These are phyloP conservation scores for Verruconis gallopava DNA, from an alignment of 2,329 filamentous ascomycete species.

Conservation along the genomic window DNA sequence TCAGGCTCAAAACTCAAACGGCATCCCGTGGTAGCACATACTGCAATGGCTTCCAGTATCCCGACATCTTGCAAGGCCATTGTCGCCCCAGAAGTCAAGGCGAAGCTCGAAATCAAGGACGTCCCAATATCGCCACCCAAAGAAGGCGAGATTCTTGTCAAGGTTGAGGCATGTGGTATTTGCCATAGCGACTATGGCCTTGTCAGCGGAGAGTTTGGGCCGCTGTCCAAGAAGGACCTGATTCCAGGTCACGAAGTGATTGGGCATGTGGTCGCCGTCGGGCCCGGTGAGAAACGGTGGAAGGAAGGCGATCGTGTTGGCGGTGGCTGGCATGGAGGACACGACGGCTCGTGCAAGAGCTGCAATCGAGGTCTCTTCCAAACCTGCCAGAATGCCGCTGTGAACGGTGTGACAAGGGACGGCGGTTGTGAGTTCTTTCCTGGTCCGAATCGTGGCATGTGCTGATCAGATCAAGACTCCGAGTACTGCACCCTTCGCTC, in stretches of 20 bases:
- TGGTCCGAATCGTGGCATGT: neutral
- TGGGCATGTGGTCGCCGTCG: slow-evolving; percentile 51
- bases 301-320: slow-evolving; percentile 55
- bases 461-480: slow-evolving; percentile 26
- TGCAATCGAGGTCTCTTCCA: slow-evolving; percentile 55
- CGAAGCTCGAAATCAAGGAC: slow-evolving; percentile 45
- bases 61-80: slow-evolving; percentile 57
- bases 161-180: slow-evolving; percentile 58
- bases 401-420: slow-evolving; percentile 54
- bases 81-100: slow-evolving; percentile 41
- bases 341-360: slow-evolving; percentile 46
- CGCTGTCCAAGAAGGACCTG: slow-evolving; percentile 40
- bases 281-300: slow-evolving; percentile 44
- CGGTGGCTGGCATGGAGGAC: slow-evolving; percentile 55
- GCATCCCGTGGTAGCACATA: too few species aligned
- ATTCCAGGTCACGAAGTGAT: slow-evolving; percentile 61
- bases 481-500: slow-evolving; percentile 48
- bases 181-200: slow-evolving; percentile 50
- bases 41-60: too few species aligned
- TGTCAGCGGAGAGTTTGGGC: slow-evolving; percentile 38
- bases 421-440: slow-evolving; percentile 45
- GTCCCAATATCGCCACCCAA: slow-evolving; percentile 44
- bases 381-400: slow-evolving; percentile 47
- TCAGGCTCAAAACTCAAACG: too few species aligned
- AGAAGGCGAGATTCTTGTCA: slow-evolving; percentile 51